Conservation (phyloP, 208 protist species). For the Leptomonas pyrrhocoris region DNA sequence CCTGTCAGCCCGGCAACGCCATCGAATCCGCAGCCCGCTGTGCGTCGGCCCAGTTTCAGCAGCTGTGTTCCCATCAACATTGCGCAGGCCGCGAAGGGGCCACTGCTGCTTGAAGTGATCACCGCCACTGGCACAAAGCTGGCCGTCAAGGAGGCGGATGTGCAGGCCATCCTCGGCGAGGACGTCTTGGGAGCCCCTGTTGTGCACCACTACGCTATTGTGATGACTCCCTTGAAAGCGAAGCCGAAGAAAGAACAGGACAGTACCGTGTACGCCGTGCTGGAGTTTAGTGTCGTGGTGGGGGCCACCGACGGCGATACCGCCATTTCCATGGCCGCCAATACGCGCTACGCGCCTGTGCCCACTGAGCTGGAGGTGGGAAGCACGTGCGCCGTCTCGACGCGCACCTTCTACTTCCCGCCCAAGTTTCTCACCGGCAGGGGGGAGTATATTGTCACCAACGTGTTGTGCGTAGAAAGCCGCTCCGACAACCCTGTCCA, state of each 20-base stretch:
- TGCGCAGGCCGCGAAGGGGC: constrained; percentile 15
- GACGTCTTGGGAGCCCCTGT: constrained; percentile 11
- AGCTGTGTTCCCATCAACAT: constrained; percentile 37
- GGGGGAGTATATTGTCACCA: constrained; percentile 67
- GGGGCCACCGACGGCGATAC: constrained; percentile 21
- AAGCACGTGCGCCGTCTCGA: constrained; percentile 39
- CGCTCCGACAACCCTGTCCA: constrained; percentile 33
- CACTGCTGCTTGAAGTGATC: constrained; percentile 30
- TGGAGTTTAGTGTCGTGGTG: constrained; percentile 46
- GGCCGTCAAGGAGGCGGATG: constrained; percentile 23
- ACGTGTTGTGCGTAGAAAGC: constrained; percentile 68
- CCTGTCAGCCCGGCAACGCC: background rate
- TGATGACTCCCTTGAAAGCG: constrained; percentile 26
- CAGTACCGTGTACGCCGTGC: constrained; percentile 38
- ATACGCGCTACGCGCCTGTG: constrained; percentile 12
- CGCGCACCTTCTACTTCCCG: constrained; percentile 59
- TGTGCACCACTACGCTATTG: constrained; percentile 41
- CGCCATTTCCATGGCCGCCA: constrained; percentile 15
- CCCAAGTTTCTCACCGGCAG: constrained; percentile 44
- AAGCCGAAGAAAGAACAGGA: constrained; percentile 21
- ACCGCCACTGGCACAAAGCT: constrained; percentile 24
- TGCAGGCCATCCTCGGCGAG: constrained; percentile 16
- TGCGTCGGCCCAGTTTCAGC: constrained; percentile 14
- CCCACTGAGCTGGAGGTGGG: constrained; percentile 16
- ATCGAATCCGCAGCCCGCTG: background rate